Evolutionary conservation across 495 filamentous ascomycete genomes (phyloP).

Genomic region (Daldinia bambusicola): DNA sequence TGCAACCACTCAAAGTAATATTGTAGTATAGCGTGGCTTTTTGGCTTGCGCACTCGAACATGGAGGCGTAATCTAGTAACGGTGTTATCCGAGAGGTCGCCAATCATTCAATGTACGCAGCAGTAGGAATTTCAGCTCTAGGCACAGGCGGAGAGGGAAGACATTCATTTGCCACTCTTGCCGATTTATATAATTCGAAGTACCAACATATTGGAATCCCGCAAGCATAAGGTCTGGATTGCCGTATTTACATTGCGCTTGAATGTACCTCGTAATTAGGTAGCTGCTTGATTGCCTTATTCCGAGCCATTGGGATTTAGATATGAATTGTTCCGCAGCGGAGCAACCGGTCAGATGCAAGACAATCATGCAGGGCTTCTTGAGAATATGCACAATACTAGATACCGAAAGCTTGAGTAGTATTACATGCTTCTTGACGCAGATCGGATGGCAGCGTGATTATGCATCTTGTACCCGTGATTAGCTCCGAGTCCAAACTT

Average conservation of each 20-base stretch:
- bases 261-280: neutral
- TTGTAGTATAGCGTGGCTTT: slow-evolving; percentile 8
- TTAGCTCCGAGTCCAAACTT: slow-evolving; percentile 23
- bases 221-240: slow-evolving; percentile 4
- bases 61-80: slow-evolving; percentile 19
- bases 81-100: slow-evolving; percentile 38
- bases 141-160: slow-evolving; percentile 9
- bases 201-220: slow-evolving; percentile 5
- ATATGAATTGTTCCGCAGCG: slow-evolving; percentile 23
- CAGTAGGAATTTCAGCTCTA: slow-evolving; percentile 25
- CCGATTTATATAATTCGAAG: slow-evolving; percentile 4
- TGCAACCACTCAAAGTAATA: slow-evolving; percentile 5
- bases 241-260: slow-evolving; percentile 11
- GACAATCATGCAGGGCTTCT: slow-evolving; percentile 16
- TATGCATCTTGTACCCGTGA: slow-evolving; percentile 34
- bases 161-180: slow-evolving; percentile 38
- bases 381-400: slow-evolving; percentile 23
- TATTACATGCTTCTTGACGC: slow-evolving; percentile 37
- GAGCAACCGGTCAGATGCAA: slow-evolving; percentile 14
- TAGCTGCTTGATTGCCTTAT: slow-evolving; percentile 1
- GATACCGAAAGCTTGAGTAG: slow-evolving; percentile 24
- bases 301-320: slow-evolving; percentile 14
- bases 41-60: slow-evolving; percentile 19
- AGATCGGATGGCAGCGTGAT: slow-evolving; percentile 44
- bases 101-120: neutral